Evolutionary conservation across 2,329 filamentous ascomycete genomes (phyloP).

Genomic region (Fusarium anguioides): DNA sequence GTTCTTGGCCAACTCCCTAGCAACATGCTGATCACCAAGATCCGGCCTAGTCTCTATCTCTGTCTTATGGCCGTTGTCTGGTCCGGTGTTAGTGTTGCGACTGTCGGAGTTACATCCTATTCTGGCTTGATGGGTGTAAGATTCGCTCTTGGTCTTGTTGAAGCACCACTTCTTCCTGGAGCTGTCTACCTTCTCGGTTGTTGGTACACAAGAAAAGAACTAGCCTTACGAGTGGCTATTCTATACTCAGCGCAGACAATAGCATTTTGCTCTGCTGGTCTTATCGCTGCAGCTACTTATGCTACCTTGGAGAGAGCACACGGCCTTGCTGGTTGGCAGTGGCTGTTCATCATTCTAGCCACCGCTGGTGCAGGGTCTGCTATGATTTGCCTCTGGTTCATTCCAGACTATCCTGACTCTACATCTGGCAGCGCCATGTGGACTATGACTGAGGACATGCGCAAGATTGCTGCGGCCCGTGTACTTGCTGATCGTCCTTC

Average conservation of each 20-base stretch:
- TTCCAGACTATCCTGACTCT: constrained; percentile 9
- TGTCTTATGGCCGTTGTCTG: constrained; percentile 19
- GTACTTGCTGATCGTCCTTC: constrained; percentile 9
- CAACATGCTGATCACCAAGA: constrained; percentile 23
- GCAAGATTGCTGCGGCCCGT: constrained; percentile 14
- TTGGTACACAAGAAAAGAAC: constrained; percentile 15
- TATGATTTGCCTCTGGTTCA: constrained; percentile 21
- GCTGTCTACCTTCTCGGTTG: constrained; percentile 18
- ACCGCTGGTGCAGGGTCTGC: constrained; percentile 12
- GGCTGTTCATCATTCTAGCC: constrained; percentile 15
- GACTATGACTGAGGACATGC: constrained; percentile 14
- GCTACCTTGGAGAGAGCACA: not conserved
- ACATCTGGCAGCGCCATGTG: constrained; percentile 8
- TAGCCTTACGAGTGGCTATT: constrained; percentile 10
- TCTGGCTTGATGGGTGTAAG: constrained; percentile 18
- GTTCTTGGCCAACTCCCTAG: constrained; percentile 16
- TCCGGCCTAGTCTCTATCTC: constrained; percentile 6
- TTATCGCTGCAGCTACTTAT: constrained; percentile 3
- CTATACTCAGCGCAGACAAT: constrained; percentile 14
- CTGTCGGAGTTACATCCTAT: constrained; percentile 7
- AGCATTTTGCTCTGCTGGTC: constrained; percentile 11
- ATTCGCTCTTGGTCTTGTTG: constrained; percentile 14
- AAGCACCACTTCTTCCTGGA: constrained; percentile 10
- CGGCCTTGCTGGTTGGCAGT: constrained; percentile 19
- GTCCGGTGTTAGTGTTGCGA: constrained; percentile 14